Conservation (phyloP, 2,329 filamentous ascomycete species). For the Penicillium aurantiogriseum region DNA sequence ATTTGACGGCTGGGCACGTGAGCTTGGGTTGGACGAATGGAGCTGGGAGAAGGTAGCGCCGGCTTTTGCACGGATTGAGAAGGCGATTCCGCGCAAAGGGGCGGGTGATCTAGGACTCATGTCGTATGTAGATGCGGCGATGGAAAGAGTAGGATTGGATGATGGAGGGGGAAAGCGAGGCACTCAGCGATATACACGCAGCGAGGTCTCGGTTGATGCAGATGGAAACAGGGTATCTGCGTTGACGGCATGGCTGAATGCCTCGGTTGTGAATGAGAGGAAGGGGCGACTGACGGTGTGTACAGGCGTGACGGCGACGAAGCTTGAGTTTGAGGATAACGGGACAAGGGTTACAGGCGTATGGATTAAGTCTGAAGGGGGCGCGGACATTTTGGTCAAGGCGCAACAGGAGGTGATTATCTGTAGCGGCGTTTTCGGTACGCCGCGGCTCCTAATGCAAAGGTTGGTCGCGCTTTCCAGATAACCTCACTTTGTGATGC, state of each 20-base stretch:
- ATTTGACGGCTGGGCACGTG: conserved; percentile 3
- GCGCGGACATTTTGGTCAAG: background rate
- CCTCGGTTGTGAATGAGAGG: background rate
- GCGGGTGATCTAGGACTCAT: background rate
- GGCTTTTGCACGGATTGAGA: background rate
- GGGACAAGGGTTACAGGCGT: background rate
- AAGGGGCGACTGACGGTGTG: background rate
- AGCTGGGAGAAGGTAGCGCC: conserved; percentile 2
- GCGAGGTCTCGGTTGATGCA: conserved; percentile 1
- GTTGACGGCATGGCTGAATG: background rate
- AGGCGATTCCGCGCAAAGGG: background rate
- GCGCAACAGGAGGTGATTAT: background rate
- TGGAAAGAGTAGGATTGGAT: background rate
- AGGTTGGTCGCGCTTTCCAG: background rate
- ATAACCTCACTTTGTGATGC: background rate
- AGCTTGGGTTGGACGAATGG: background rate
- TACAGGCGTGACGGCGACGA: background rate
- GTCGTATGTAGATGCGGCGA: background rate
- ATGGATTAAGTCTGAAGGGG: background rate
- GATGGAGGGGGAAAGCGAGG: background rate
- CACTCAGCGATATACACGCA: conserved; percentile 1
- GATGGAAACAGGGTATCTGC: background rate
- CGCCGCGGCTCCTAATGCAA: background rate
- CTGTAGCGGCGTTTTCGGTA: conserved; percentile 4
- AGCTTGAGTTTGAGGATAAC: background rate